A percentile compares a stretch with the other conserved stretches of the same genome.
These are phyloP conservation scores for Hirschfeldia incana DNA, from an alignment of 345 rosid genomes.

Conservation along the genomic window DNA sequence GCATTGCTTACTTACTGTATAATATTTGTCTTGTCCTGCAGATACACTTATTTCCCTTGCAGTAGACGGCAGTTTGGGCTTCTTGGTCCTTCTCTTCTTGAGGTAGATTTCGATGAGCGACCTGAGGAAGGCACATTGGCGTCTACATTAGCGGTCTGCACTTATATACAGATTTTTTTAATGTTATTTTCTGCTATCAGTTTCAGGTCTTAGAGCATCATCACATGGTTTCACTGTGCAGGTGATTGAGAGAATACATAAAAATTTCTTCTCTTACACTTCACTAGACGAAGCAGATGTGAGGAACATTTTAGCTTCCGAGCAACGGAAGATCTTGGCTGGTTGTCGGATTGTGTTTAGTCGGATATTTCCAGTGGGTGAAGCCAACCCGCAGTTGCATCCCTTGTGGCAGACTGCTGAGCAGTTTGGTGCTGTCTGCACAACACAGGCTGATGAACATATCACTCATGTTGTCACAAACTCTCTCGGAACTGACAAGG, in stretches of 20 bases:
- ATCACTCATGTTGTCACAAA: slow-evolving; percentile 97
- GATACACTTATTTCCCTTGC: slow-evolving; percentile 94
- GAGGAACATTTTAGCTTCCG: slow-evolving; percentile 77
- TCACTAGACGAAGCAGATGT: slow-evolving; percentile 85
- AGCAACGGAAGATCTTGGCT: slow-evolving; percentile 80
- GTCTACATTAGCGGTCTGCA: slow-evolving; percentile 84
- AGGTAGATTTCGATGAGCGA: slow-evolving; percentile 93
- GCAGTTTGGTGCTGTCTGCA: slow-evolving; percentile 97
- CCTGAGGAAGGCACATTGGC: slow-evolving; percentile 98
- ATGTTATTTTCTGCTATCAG: slow-evolving; percentile 14
- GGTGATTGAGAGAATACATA: slow-evolving; percentile 91
- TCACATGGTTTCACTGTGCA: slow-evolving; percentile 38
- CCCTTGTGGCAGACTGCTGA: slow-evolving; percentile 98
- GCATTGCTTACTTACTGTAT: not conserved
- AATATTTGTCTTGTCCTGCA: slow-evolving; percentile 37
- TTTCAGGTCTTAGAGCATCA: slow-evolving; percentile 18
- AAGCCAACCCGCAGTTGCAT: slow-evolving; percentile 90
- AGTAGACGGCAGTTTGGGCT: slow-evolving; percentile 99
- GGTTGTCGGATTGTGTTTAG: slow-evolving; percentile 92
- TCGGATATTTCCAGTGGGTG: slow-evolving; percentile 90
- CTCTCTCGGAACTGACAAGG: slow-evolving; percentile 98
- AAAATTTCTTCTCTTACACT: slow-evolving; percentile 67
- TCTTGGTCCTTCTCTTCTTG: slow-evolving; percentile 95
- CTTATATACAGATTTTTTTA: slow-evolving; percentile 3
- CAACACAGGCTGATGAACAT: slow-evolving; percentile 81